These are phyloP conservation scores for Thielaviopsis ethacetica DNA, from an alignment of 2,329 filamentous ascomycete genomes.

Conservation along the genomic window DNA sequence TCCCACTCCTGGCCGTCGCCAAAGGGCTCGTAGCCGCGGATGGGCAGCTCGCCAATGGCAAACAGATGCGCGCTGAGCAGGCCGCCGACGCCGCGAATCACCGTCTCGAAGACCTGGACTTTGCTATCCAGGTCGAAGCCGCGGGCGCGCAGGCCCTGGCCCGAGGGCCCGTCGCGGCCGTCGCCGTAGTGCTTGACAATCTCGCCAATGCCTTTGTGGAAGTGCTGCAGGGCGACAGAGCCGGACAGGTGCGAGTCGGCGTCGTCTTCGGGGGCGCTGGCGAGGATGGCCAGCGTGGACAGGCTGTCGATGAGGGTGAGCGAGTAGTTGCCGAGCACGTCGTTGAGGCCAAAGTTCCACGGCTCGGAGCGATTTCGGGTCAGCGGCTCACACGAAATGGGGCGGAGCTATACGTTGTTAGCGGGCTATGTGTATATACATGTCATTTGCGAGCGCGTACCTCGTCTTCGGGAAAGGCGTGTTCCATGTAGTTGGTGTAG, in stretches of 20 bases:
- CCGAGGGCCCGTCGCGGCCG: conserved; percentile 50
- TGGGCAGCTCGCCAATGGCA: conserved; percentile 77
- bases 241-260: conserved; percentile 18
- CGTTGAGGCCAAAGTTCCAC: conserved; percentile 73
- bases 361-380: conserved; percentile 70
- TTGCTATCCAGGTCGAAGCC: conserved; percentile 96
- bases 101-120: conserved; percentile 96
- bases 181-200: conserved; percentile 78
- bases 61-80: conserved; percentile 88
- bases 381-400: conserved; percentile 68
- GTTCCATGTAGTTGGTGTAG: conserved; percentile 82
- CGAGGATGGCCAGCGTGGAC: conserved; percentile 82
- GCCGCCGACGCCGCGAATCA: conserved; percentile 83
- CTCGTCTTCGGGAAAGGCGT: conserved; percentile 94
- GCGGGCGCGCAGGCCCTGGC: conserved; percentile 53
- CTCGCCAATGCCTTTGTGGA: conserved; percentile 62
- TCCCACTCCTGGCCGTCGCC: conserved; percentile 14
- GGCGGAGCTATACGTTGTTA: conserved; percentile 46
- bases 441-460: conserved; percentile 22
- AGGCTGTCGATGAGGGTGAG: conserved; percentile 89
- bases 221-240: conserved; percentile 44
- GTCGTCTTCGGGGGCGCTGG: conserved; percentile 45
- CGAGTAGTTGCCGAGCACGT: conserved; percentile 93
- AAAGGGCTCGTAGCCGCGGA: conserved; percentile 53
- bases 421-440: neutral